Evolutionary conservation across 495 filamentous ascomycete genomes (phyloP).

Genomic region (Xanthoparmelia taractica): DNA sequence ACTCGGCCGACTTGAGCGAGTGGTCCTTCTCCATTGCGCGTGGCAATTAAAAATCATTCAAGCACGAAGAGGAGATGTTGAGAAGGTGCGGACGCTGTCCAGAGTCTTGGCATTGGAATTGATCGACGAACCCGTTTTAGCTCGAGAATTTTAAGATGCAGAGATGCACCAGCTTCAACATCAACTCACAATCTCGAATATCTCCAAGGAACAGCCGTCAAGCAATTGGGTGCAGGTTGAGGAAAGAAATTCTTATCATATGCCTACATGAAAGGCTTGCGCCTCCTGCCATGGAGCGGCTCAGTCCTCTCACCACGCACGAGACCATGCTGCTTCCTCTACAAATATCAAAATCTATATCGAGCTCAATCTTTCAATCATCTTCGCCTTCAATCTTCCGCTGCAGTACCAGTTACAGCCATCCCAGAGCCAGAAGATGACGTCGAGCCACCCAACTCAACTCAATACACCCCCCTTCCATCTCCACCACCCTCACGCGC

Average conservation of each 20-base stretch:
- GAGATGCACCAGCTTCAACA: conserved; percentile 1
- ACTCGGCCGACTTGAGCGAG: conserved; percentile 23
- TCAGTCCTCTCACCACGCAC: conserved; percentile 56
- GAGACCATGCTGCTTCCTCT: conserved; percentile 39
- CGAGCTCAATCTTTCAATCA: conserved; percentile 26
- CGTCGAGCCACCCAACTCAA: conserved; percentile 15
- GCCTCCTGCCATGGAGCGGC: conserved; percentile 61
- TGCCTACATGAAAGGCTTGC: conserved; percentile 60
- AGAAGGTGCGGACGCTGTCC: conserved; percentile 3
- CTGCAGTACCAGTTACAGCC: conserved; percentile 10
- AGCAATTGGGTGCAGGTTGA: conserved; percentile 6
- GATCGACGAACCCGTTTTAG: conserved; percentile 18
- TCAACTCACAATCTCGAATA: background rate
- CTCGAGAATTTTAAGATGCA: conserved; percentile 10
- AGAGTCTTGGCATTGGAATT: conserved; percentile 13
- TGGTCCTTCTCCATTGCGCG: conserved; percentile 22
- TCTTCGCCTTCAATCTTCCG: conserved; percentile 26
- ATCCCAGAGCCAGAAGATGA: conserved; percentile 21
- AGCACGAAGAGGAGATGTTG: too few species aligned
- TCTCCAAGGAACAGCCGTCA: background rate
- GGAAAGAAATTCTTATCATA: background rate
- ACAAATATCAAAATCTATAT: conserved; percentile 33
- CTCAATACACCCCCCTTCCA: conserved; percentile 34
- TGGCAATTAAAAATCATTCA: background rate
- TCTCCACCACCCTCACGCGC: conserved; percentile 64